Evolutionary conservation across 495 filamentous ascomycete species (phyloP).

Genomic region (Patellaria atrata): DNA sequence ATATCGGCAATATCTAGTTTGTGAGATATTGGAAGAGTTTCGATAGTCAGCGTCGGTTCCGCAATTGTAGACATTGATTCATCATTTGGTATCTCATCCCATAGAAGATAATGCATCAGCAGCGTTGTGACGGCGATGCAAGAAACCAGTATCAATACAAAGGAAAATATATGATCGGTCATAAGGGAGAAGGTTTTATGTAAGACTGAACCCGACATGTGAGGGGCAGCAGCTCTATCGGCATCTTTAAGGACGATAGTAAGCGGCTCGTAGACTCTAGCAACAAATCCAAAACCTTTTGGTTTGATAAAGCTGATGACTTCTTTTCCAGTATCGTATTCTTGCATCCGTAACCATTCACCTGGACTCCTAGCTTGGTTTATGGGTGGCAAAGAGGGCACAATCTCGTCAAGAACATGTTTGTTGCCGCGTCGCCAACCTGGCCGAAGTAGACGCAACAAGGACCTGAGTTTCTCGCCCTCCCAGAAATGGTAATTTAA

Average conservation of each 20-base stretch:
- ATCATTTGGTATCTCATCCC: conserved; percentile 33
- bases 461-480: conserved; percentile 31
- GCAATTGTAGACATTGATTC: no score
- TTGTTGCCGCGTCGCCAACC: background rate
- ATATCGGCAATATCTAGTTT: conserved; percentile 49
- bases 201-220: conserved; percentile 29
- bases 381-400: conserved; percentile 29
- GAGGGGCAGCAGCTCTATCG: conserved; percentile 33
- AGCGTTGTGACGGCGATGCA: conserved; percentile 42
- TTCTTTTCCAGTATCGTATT: conserved; percentile 57
- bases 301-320: conserved; percentile 55
- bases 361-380: conserved; percentile 54
- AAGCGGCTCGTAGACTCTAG: conserved; percentile 50
- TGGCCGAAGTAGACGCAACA: conserved; percentile 25
- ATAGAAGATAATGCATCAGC: conserved; percentile 52
- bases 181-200: conserved; percentile 43
- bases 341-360: conserved; percentile 57
- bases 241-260: conserved; percentile 52
- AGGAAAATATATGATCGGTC: conserved; percentile 40
- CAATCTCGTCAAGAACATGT: background rate
- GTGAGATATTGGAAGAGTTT: conserved; percentile 45
- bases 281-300: conserved; percentile 47
- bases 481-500: conserved; percentile 57
- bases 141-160: conserved; percentile 38
- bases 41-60: conserved; percentile 38